These are phyloP conservation scores for Chlamydomonas sp. DNA, from an alignment of 139 green algal species.

Conservation along the genomic window DNA sequence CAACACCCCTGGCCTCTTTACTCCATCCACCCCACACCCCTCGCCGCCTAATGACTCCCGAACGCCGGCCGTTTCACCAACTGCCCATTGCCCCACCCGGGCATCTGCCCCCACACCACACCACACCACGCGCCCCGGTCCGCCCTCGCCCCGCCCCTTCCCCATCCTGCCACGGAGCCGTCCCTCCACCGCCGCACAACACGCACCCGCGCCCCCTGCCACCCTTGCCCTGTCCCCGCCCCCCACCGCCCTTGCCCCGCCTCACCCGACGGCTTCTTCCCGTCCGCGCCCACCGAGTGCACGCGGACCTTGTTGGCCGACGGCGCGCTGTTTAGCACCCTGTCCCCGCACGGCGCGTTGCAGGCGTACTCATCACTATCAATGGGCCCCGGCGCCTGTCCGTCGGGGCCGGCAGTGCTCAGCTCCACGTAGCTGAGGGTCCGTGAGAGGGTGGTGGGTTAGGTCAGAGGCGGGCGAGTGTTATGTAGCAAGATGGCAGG, in stretches of 20 bases:
- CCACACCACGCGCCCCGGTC: too few relatives aligned
- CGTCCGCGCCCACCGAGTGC: conserved; percentile 36
- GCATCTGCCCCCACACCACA: not conserved
- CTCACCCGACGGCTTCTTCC: conserved; percentile 37
- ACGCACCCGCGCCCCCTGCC: not conserved
- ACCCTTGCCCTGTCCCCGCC: not conserved
- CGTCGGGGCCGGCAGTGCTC: not conserved
- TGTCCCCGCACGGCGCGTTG: conserved; percentile 45
- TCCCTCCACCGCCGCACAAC: not conserved
- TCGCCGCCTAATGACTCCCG: too few relatives aligned
- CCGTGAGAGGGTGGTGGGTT: not conserved
- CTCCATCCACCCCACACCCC: too few relatives aligned
- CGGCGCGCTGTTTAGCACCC: conserved; percentile 35
- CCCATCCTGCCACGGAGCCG: too few relatives aligned
- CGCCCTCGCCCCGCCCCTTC: too few relatives aligned
- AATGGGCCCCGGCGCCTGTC: not conserved
- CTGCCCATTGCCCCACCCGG: too few relatives aligned
- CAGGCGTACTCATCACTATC: conserved; percentile 56
- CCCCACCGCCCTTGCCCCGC: not conserved
- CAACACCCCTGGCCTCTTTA: too few relatives aligned
- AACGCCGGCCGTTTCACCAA: too few relatives aligned
- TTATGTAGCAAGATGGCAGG: not conserved
- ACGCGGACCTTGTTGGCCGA: not conserved
- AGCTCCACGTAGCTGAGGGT: conserved; percentile 29
- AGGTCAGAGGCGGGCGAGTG: not conserved